phyloP scores from a whole-genome alignment of 805 yeast species.

The Blastobotrys americana region DNA sequence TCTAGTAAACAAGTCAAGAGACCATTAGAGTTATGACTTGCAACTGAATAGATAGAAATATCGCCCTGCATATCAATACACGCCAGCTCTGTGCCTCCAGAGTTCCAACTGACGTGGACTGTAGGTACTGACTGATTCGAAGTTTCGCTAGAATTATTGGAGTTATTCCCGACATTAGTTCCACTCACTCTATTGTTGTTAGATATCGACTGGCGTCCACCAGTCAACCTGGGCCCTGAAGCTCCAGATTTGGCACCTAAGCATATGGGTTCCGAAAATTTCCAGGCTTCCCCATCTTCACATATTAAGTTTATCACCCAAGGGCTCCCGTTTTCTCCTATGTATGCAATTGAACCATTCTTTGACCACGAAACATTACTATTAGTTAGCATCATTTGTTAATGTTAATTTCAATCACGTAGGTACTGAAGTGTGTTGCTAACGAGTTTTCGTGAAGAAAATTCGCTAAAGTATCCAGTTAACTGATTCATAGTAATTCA shows the following conservation, averaged over 20 bases:
- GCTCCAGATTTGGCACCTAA: neutral
- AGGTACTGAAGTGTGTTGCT: too few relatives aligned
- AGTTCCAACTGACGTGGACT: slow-evolving; percentile 50
- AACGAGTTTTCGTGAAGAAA: too few relatives aligned
- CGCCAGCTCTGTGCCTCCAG: slow-evolving; percentile 74
- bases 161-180: slow-evolving; percentile 15
- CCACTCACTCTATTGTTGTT: too few relatives aligned
- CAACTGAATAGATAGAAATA: slow-evolving; percentile 26
- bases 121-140: slow-evolving; percentile 12
- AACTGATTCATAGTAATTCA: too few relatives aligned
- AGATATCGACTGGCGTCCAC: neutral
- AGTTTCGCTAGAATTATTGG: slow-evolving; percentile 17
- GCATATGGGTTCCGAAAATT: slow-evolving; percentile 50
- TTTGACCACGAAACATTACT: slow-evolving; percentile 64
- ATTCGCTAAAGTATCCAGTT: too few relatives aligned
- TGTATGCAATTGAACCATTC: slow-evolving; percentile 76
- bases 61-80: slow-evolving; percentile 49
- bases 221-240: neutral
- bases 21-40: slow-evolving; percentile 20
- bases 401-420: too few relatives aligned
- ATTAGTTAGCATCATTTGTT: neutral
- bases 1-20: slow-evolving; percentile 14
- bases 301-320: slow-evolving; percentile 42
- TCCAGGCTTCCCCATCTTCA: slow-evolving; percentile 72
- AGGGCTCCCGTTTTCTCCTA: slow-evolving; percentile 19